Percentiles rank a stretch among this genome's conserved stretches.
Conservation (phyloP, 495 filamentous ascomycete genomes). For the Penicillium silybi region DNA sequence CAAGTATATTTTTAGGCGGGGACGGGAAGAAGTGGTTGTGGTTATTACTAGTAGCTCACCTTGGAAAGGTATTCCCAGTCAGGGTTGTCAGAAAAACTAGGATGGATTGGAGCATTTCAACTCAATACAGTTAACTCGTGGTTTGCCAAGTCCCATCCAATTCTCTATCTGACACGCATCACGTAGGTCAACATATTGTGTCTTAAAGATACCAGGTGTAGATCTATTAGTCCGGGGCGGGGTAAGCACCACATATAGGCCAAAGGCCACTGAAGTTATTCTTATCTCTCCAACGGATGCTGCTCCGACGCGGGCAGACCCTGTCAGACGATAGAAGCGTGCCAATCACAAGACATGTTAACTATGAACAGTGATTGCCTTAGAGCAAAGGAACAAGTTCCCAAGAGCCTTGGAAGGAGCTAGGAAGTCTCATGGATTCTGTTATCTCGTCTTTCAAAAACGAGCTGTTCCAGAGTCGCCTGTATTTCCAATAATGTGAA, state of each 20-base stretch:
- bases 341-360: not conserved
- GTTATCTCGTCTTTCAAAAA: not conserved
- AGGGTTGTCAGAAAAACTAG: too few relatives aligned
- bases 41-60: too few relatives aligned
- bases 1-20: too few relatives aligned
- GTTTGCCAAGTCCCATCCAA: too few relatives aligned
- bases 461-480: too few relatives aligned
- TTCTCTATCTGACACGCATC: not conserved
- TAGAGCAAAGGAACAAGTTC: not conserved
- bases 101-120: too few relatives aligned
- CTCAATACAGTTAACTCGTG: too few relatives aligned
- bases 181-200: not conserved
- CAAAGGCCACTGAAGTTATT: not conserved
- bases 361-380: not conserved
- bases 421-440: not conserved
- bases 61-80: too few relatives aligned
- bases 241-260: not conserved
- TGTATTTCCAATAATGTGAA: not conserved
- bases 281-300: not conserved
- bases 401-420: not conserved
- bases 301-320: not conserved
- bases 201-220: not conserved
- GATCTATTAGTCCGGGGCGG: not conserved
- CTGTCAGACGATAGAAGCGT: not conserved
- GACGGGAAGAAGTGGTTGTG: too few relatives aligned